Evolutionary conservation across 129 eudicot genomes (phyloP).

Genomic region (Mikania micrantha): DNA sequence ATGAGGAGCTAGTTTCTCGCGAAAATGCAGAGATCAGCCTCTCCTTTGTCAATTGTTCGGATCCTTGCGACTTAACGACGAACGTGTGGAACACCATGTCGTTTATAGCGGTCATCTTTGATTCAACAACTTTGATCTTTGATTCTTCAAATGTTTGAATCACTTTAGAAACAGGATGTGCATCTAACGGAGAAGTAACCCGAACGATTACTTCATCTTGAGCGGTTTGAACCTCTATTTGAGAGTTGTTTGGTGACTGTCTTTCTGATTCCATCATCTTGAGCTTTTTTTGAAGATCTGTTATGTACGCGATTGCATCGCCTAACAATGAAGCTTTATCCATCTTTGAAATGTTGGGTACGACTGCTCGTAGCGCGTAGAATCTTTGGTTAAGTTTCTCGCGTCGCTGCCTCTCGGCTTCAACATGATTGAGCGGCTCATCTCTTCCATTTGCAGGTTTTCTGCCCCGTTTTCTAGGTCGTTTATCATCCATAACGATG

Average conservation of each 20-base stretch:
- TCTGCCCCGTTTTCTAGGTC: conserved; percentile 78
- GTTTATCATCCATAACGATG: conserved; percentile 35
- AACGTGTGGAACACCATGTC: conserved; percentile 73
- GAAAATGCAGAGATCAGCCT: conserved; percentile 50
- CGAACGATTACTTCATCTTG: conserved; percentile 48
- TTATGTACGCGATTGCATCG: conserved; percentile 88
- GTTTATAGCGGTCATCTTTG: conserved; percentile 48
- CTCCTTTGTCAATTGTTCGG: conserved; percentile 68
- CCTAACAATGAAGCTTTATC: conserved; percentile 97
- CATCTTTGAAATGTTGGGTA: conserved; percentile 93
- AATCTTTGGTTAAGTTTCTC: conserved; percentile 93
- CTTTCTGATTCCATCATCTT: conserved; percentile 58
- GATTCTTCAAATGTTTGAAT: conserved; percentile 59
- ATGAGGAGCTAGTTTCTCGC: conserved; percentile 34
- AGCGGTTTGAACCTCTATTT: conserved; percentile 49
- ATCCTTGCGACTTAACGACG: conserved; percentile 52
- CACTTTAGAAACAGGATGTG: conserved; percentile 65
- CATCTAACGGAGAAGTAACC: conserved; percentile 54
- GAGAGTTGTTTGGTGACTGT: conserved; percentile 22
- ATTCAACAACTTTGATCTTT: conserved; percentile 46
- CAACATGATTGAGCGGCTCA: conserved; percentile 90
- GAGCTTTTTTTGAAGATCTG: conserved; percentile 78
- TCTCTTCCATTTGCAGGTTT: conserved; percentile 94
- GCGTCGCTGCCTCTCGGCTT: conserved; percentile 79
- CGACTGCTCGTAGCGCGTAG: conserved; percentile 84